These are phyloP conservation scores for Plasmodium vinckei DNA, from an alignment of 169 alveolate genomes.

Conservation along the genomic window DNA sequence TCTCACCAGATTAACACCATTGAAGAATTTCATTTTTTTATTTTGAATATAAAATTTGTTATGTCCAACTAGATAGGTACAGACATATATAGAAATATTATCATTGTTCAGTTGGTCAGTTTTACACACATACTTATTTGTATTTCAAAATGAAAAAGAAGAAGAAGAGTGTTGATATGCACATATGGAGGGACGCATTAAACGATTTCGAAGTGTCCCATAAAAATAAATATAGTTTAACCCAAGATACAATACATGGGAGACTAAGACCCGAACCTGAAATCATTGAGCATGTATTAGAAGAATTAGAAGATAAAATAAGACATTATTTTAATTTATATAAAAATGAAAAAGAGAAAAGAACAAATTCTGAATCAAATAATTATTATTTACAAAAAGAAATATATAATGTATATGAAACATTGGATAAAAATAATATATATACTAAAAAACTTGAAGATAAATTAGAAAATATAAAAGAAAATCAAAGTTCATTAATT, in stretches of 20 bases:
- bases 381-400: conserved; percentile 87
- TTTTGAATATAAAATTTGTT: no score
- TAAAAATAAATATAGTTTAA: conserved; percentile 52
- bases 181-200: conserved; percentile 46
- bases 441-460: conserved; percentile 78
- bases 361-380: conserved; percentile 83
- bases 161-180: conserved; percentile 20
- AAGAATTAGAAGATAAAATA: conserved; percentile 86
- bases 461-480: conserved; percentile 83
- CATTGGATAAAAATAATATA: conserved; percentile 79
- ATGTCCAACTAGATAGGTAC: background rate
- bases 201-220: conserved; percentile 3
- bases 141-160: conserved; percentile 36
- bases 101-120: no score
- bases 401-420: conserved; percentile 77
- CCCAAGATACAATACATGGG: conserved; percentile 79
- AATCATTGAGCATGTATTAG: conserved; percentile 87
- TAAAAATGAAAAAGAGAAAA: conserved; percentile 85
- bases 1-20: no score
- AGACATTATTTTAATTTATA: conserved; percentile 86
- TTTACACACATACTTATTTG: no score
- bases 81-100: background rate
- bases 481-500: conserved; percentile 85
- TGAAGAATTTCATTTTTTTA: no score
- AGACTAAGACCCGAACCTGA: conserved; percentile 85